Base-by-base conservation (phyloP, 257 asterid species). In the Nemophila menziesii region DNA sequence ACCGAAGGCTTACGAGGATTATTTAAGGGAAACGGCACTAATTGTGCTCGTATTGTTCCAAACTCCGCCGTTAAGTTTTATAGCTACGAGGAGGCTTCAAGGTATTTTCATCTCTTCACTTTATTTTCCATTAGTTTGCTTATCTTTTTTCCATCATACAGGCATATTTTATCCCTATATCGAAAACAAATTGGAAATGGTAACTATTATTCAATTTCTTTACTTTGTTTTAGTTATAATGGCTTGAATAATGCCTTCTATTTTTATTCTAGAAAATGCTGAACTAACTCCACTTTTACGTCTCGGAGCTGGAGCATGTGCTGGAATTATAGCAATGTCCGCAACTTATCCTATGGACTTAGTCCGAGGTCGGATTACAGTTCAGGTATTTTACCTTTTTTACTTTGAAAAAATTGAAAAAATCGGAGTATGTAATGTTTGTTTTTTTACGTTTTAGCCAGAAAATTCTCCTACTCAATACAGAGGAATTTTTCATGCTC, bases 321-420 rank as follows among this genome's bases (percentile, higher is more conserved):
- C 97, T 64, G 97, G 97, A 57, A 86, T 86, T 62, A 74, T 86
- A 62, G 97, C 94, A 61, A 86, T 82, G 97, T 86, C 97, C 44
- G 94, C 97, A 56, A 86, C 97, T 22, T 86, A 86, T 68, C 97
- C 97, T 10, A 74, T 86, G 94, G 97, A 86, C 71, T 79, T 86
- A 94, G 94, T 86, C 42, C 81, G 97, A 39, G 97, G 97, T 57
- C 70, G 97, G 53, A 53, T 86, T 52, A 86, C 97, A 54, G 97
- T 86, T 23, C 97, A 86, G 90, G 97, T 82, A 66, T 23, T 27
- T 42, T 10, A 16, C 15, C 13, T 20, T 40, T 48, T 38, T 12
- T 5, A 44, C 1, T 11, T 44, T 4, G 5, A 4, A 13, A 9
- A 17, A n/a, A n/a, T n/a, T n/a, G n/a, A n/a, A n/a, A n/a, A n/a